Base-by-base conservation (phyloP, 495 filamentous ascomycete genomes). In the Platismatia glauca region DNA sequence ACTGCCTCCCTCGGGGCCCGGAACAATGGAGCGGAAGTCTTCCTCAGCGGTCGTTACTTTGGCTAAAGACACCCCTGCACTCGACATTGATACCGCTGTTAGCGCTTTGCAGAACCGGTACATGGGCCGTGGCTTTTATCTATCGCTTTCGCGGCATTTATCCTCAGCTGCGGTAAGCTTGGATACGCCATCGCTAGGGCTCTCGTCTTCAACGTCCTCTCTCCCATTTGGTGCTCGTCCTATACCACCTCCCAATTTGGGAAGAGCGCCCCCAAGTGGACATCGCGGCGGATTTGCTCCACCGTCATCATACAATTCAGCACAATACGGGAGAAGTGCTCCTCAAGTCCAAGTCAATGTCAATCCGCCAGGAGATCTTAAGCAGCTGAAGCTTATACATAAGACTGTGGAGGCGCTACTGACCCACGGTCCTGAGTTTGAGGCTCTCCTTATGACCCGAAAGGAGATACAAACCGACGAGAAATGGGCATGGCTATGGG, bases 401-500 rank as follows among this genome's bases (percentile, higher is more conserved):
- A 91, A 85, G 69, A 90, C 91, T 0, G 76, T 95, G 39, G 94
- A 97, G 67, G 77, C 77, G 7, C 77, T 97, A 1, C 69, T 96
- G 27, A 83, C 83, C 15, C 82, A 91, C 65, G 91, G 92, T 0
- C 87, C 89, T 0, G 89, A 95, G 71, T 95, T 97, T 61, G 94
- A 99, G 70, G 92, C 92, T 7, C 78, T 95, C 2, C 82, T 99
- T 4, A 97, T 97, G 94, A 87, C 82, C 41, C 79, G 86, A 22
- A 85, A 84, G 1, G 84, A 88, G 43, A 88, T 97, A 3, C 89
- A 93, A 65, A 78, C 74, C 31, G 88, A 96, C 43, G 88, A 93
- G 67, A 91, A 86, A 70, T 99, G 91, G 86, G 88, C 90, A 1
- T 99, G 90, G 89, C 73, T 99, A 5, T 99, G 88, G 87, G 89